Evolutionary conservation across 2,329 filamentous ascomycete species (phyloP), one percentile per base, ranked within the genome.

Genomic region (Volutella citrinella): DNA sequence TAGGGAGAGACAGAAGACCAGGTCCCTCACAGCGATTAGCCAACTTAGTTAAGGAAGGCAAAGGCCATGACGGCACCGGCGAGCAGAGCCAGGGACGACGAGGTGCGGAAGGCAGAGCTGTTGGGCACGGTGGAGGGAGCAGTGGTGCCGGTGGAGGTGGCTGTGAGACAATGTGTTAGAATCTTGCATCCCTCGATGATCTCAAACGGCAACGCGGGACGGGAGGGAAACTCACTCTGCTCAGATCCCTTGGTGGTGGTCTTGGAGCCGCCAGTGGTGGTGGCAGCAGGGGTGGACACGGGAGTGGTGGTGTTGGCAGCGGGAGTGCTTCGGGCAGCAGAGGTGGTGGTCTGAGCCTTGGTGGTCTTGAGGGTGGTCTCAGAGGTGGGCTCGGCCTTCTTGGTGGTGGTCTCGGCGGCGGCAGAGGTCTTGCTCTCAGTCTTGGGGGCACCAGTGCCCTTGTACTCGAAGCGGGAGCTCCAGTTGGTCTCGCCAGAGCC

Each of bases 41-140:
- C 37, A 42, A 40, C 38, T 52, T 57, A 60, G 45, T 52, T 51
- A 24, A 64, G 42, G 48, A 53, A 57, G 36, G 51, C 58, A 37
- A 63, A 44, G 43, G 55, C 61, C 31, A 56, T 55, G 35, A 55
- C 47, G 34, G 51, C 61, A 43, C 54, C 60, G 13, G 53, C 56
- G 38, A 61, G 45, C 16, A 63, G 52, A 27, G 52, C 56, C 36
- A 61, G 34, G 19, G 56, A 54, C 21, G 59, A 56, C 22, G 53
- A 51, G 32, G 59, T 43, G 37, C 49, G 55, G 35, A 40, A 44
- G 31, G 57, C 60, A 42, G 48, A 52, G 46, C 42, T 54, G 45
- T 46, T 45, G 16, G 57, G 52, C 25, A 55, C 41, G 22, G 45
- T 56, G 29, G 54, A 51, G 27, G 46, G 38, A 20, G 43, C 30